phyloP scores from a whole-genome alignment of 2,329 filamentous ascomycete species.

The Xylariomycetidae sp. region DNA sequence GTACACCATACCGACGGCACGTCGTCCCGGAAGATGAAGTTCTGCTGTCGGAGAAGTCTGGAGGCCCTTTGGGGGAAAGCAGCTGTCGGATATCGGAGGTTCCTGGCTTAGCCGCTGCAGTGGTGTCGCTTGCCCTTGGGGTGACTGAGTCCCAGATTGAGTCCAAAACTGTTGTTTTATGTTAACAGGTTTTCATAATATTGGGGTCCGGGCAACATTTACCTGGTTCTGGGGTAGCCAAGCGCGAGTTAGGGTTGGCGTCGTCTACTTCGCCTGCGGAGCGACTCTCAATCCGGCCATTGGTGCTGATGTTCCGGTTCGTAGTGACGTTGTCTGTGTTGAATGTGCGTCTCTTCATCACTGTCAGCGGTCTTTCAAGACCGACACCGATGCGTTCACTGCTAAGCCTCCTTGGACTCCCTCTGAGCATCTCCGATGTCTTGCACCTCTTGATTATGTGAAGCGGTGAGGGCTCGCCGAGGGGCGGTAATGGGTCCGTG shows the following conservation, averaged over 20 bases:
- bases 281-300: not conserved
- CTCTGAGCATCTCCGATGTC: slow-evolving; percentile 16
- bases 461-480: slow-evolving; percentile 21
- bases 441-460: slow-evolving; percentile 23
- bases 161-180: slow-evolving; percentile 3
- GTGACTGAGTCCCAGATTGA: slow-evolving; percentile 6
- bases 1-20: slow-evolving; percentile 10
- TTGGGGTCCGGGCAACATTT: not conserved
- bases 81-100: no score
- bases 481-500: slow-evolving; percentile 5
- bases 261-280: not conserved
- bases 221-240: slow-evolving; percentile 6
- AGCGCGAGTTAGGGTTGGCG: slow-evolving; percentile 2
- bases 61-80: slow-evolving; percentile 1
- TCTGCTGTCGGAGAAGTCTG: slow-evolving; percentile 6
- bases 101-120: no score
- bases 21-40: slow-evolving; percentile 18
- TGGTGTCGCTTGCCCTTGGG: slow-evolving; percentile 11
- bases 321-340: not conserved
- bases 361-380: slow-evolving; percentile 19
- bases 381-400: slow-evolving; percentile 16
- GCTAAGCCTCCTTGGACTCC: slow-evolving; percentile 16
- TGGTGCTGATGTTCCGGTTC: slow-evolving; percentile 1
- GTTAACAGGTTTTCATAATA: slow-evolving; percentile 4
- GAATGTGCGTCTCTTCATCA: slow-evolving; percentile 20